These are phyloP conservation scores for Helianthus annuus DNA, from an alignment of 129 eudicot species.

Conservation along the genomic window DNA sequence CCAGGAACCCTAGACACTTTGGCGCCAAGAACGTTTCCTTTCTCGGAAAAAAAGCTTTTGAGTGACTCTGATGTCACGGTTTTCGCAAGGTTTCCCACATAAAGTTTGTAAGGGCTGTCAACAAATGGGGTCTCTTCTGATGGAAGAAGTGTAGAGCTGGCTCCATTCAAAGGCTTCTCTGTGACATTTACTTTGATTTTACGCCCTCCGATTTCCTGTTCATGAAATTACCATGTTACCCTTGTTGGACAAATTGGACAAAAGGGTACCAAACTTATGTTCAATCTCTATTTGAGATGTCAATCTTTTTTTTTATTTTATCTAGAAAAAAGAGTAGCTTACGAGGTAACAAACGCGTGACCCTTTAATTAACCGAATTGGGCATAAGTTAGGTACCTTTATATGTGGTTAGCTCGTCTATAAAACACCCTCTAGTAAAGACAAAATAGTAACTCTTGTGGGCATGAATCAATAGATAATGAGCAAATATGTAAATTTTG, in stretches of 20 bases:
- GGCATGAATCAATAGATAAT: not conserved
- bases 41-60: slow-evolving; percentile 66
- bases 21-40: slow-evolving; percentile 83
- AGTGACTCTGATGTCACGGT: slow-evolving; percentile 74
- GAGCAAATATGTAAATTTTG: not conserved
- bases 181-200: slow-evolving; percentile 87
- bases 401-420: not conserved
- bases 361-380: not conserved
- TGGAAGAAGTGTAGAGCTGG: slow-evolving; percentile 49
- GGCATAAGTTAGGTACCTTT: not conserved
- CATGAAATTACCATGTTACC: not conserved
- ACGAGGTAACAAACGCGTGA: no score
- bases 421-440: slow-evolving; percentile 4
- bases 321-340: no score
- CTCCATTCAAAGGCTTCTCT: slow-evolving; percentile 67
- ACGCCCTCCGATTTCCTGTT: slow-evolving; percentile 87
- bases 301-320: no score
- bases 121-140: slow-evolving; percentile 79
- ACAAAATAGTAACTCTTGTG: not conserved
- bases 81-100: slow-evolving; percentile 93
- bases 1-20: slow-evolving; percentile 89
- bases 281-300: no score
- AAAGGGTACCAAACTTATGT: slow-evolving; percentile 2
- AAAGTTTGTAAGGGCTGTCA: slow-evolving; percentile 88
- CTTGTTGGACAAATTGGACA: not conserved